A percentile compares a stretch with the other conserved stretches of the same genome.
phyloP scores from a whole-genome alignment of 148 eudicot genomes.

The Rhododendron griersonianum region DNA sequence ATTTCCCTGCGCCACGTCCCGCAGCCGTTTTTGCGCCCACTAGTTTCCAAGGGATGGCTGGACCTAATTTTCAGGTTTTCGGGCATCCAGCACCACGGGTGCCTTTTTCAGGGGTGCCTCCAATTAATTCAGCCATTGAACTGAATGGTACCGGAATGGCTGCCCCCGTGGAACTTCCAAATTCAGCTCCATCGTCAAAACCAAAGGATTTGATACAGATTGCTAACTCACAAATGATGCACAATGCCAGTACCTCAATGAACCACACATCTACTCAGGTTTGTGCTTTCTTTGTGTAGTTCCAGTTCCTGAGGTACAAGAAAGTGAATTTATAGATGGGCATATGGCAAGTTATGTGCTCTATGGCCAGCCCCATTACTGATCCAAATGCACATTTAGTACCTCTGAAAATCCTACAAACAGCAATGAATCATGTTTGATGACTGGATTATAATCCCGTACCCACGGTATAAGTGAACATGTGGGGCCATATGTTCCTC shows the following conservation, averaged over 20 bases:
- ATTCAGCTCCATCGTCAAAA: constrained; percentile 26
- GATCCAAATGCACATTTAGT: neutral
- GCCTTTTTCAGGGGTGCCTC: constrained; percentile 28
- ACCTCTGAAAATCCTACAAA: neutral
- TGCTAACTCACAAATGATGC: constrained; percentile 27
- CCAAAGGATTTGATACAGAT: constrained; percentile 20
- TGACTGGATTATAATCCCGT: neutral
- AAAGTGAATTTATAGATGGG: neutral
- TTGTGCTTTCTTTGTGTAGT: constrained; percentile 2
- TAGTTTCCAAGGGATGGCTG: constrained; percentile 46
- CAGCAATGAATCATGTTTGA: neutral
- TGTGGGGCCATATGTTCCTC: no score
- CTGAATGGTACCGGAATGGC: constrained; percentile 27
- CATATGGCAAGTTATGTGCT: neutral
- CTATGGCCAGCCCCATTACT: neutral
- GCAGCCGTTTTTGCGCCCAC: constrained; percentile 24
- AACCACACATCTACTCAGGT: constrained; percentile 35
- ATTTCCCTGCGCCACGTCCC: constrained; percentile 33
- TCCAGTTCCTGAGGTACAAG: neutral
- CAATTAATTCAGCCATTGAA: constrained; percentile 25
- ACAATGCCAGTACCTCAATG: constrained; percentile 25
- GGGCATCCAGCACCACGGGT: constrained; percentile 44
- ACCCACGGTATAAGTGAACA: neutral
- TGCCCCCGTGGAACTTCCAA: constrained; percentile 20
- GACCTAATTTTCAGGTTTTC: constrained; percentile 39